phyloP scores from a whole-genome alignment of 2,329 filamentous ascomycete genomes.

The Volutella citrinella region DNA sequence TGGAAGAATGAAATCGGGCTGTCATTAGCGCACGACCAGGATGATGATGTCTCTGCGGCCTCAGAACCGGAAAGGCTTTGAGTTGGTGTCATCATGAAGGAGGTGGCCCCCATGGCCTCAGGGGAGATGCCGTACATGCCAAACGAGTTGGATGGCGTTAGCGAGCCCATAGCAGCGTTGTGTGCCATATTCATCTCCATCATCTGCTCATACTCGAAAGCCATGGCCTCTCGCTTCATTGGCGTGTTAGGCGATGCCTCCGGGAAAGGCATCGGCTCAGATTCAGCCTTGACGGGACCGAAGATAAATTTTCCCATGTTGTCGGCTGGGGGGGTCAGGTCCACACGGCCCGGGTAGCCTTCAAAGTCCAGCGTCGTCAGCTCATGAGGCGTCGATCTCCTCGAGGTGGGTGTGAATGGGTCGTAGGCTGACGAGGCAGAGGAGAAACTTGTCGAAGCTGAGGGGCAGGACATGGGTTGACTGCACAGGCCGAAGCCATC shows the following conservation, averaged over 20 bases:
- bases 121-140: slow-evolving; percentile 35
- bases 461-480: slow-evolving; percentile 35
- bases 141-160: slow-evolving; percentile 36
- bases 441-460: slow-evolving; percentile 36
- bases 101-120: slow-evolving; percentile 29
- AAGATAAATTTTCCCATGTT: slow-evolving; percentile 34
- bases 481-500: slow-evolving; percentile 37
- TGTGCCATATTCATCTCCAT: slow-evolving; percentile 34
- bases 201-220: slow-evolving; percentile 38
- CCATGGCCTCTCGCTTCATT: slow-evolving; percentile 34
- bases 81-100: slow-evolving; percentile 40
- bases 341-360: slow-evolving; percentile 28
- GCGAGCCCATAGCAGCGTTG: slow-evolving; percentile 32
- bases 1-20: slow-evolving; percentile 40
- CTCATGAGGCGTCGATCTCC: slow-evolving; percentile 41
- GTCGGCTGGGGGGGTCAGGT: slow-evolving; percentile 35
- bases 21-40: slow-evolving; percentile 39
- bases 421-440: slow-evolving; percentile 40
- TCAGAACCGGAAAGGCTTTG: slow-evolving; percentile 39
- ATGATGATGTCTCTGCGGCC: slow-evolving; percentile 33
- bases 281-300: slow-evolving; percentile 31
- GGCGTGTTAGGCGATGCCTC: slow-evolving; percentile 34
- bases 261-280: slow-evolving; percentile 31
- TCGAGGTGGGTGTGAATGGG: slow-evolving; percentile 42
- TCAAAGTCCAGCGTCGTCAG: slow-evolving; percentile 37